Base-by-base conservation (phyloP, 2,329 filamentous ascomycete species). In the Fusarium citri region DNA sequence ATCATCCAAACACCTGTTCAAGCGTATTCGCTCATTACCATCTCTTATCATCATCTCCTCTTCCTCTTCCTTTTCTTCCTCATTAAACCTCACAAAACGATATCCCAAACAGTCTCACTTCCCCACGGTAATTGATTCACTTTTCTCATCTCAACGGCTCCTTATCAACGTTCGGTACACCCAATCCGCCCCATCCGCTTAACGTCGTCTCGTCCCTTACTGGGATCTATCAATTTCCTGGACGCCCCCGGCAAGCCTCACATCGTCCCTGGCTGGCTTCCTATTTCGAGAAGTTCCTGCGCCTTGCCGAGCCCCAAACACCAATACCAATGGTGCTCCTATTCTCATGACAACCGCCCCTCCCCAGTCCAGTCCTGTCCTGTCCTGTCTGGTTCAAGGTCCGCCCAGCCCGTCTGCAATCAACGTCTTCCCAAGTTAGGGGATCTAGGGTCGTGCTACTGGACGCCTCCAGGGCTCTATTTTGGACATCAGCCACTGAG, bases 141-240 rank as follows among this genome's bases (percentile, higher is more conserved):
- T 51, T 57, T 51, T 59, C 37, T 46, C 57, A 50, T 53, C 53
- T 61, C 55, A 56, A 68, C 67, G 63, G 72, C 60, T 55, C 54
- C 65, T 73, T 68, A 74, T 73, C 68, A 64, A 55, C 60, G 51
- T 45, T 37, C 30, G 49, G 14, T 26, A 43, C 55, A 42, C 25
- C 25, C 34, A 57, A 30, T 56, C 54, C 64, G 55, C 64, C 62
- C 64, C 66, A 51, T 55, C 46, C 53, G 54, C 55, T 63, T 71
- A 72, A 73, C 72, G 62, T 68, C 69, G 61, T 64, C 72, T 66
- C 72, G 70, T 70, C 59, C 72, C 66, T 69, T 68, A 65, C 57
- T 59, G 51, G 72, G 67, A 61, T 71, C 64, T 54, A 67, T 68
- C 68, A 72, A 71, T 71, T 66, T 71, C 66, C 58, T 62, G 43